Evolutionary conservation across 2,329 filamentous ascomycete genomes (phyloP), one percentile per base, ranked within the genome.

Genomic region (Fusarium sp.): DNA sequence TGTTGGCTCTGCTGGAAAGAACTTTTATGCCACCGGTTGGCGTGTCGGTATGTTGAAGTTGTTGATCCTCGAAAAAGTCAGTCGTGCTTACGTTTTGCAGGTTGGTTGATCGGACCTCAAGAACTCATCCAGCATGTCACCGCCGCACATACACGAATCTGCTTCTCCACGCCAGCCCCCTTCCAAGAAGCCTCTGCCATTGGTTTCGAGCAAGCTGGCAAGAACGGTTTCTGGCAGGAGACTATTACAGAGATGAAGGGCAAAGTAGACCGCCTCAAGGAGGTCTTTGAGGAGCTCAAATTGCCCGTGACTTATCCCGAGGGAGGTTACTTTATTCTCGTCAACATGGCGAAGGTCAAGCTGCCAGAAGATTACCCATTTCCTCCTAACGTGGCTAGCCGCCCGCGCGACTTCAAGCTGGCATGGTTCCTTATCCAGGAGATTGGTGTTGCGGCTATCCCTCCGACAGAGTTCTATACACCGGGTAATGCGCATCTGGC

Each of bases 1-100:
- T 0, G 96, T 99, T 30, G 96, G 96, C 21, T 97, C 94, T 1
- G 96, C 94, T 2, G 96, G 96, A 74, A 99, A 99, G 87, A 97
- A 96, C 84, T 99, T 99, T 81, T 98, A 98, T 78, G 93, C 93
- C 59, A 99, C 96, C 0, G 96, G 96, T 49, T 99, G 96, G 96
- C 90, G 96, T 61, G 94, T 98, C 7, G 88, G 84, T 83, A 73
- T 20, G 83, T 77, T 21, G 5, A 49, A 27, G 9, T 13, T 14
- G 3, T 13, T 28, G 10, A 12, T n/a, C 4, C 1, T 14, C 4
- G 16, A 16, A 1, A 3, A 16, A 28, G 13, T 0, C 2, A 27
- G 20, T 21, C 18, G 13, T 28, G 28, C 55, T 74, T 7, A 74
- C 34, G 40, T 20, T 30, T 12, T 25, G 3, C 25, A 72, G 93